Evolutionary conservation across 495 filamentous ascomycete genomes (phyloP).

Genomic region (Bacidia rubella): DNA sequence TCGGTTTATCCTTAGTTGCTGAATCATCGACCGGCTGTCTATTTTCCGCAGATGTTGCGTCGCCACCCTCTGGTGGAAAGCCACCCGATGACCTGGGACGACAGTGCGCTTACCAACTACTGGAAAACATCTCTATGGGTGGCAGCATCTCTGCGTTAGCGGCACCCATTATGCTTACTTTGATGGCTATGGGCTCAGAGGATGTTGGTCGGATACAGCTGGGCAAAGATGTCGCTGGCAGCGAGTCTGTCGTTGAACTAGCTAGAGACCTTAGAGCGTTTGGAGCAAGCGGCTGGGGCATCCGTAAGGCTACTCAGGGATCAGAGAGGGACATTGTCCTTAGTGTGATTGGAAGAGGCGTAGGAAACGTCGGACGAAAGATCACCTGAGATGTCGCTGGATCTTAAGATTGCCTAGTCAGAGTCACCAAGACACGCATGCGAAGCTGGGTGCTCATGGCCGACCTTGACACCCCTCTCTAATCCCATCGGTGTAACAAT

Average conservation of each 20-base stretch:
- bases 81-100: constrained; percentile 83
- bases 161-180: constrained; percentile 54
- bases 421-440: too few species aligned
- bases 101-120: constrained; percentile 73
- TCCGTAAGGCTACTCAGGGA: constrained; percentile 57
- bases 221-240: constrained; percentile 60
- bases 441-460: too few species aligned
- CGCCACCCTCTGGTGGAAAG: constrained; percentile 64
- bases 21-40: constrained; percentile 77
- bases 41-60: constrained; percentile 76
- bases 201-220: constrained; percentile 52
- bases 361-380: constrained; percentile 92
- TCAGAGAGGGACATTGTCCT: constrained; percentile 65
- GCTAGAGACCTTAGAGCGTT: constrained; percentile 75
- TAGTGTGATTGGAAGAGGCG: constrained; percentile 82
- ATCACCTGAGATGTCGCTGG: constrained; percentile 65
- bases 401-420: too few species aligned
- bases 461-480: too few species aligned
- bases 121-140: constrained; percentile 68
- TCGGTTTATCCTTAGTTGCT: constrained; percentile 78
- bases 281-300: constrained; percentile 74
- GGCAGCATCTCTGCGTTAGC: constrained; percentile 65
- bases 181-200: constrained; percentile 92
- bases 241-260: constrained; percentile 62
- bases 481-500: too few species aligned